A percentile compares a stretch with the other conserved stretches of the same genome.
Conservation (phyloP, 116 monocot genomes). For the Iris pallida region DNA sequence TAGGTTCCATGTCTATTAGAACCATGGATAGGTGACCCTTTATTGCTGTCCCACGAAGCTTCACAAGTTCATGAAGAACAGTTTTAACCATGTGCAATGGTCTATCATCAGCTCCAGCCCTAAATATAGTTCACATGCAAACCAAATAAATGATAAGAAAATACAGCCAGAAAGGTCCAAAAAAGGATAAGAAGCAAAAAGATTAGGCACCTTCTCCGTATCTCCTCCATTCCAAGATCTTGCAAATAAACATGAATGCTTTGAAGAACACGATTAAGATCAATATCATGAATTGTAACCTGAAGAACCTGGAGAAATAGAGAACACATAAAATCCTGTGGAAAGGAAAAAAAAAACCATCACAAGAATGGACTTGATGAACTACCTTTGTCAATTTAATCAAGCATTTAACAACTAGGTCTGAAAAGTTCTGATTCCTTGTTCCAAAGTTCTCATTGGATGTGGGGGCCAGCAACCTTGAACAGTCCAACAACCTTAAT, state of each 20-base stretch:
- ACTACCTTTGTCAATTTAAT: no score
- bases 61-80: constrained; percentile 97
- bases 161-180: not conserved
- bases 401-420: no score
- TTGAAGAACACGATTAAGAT: constrained; percentile 94
- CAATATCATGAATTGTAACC: constrained; percentile 85
- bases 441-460: no score
- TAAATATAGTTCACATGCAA: constrained; percentile 12
- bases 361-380: constrained; percentile 31
- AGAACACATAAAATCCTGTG: constrained; percentile 4
- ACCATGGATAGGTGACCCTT: constrained; percentile 99
- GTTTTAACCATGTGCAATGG: constrained; percentile 98
- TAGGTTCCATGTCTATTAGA: constrained; percentile 89
- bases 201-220: no score
- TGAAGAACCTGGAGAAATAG: constrained; percentile 64
- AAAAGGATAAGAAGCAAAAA: constrained; percentile 64
- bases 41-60: constrained; percentile 95
- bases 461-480: no score
- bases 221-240: no score
- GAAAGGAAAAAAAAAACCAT: not conserved
- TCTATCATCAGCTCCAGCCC: constrained; percentile 98
- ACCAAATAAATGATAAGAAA: constrained; percentile 4
- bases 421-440: no score
- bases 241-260: constrained; percentile 93
- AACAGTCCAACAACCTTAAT: constrained; percentile 75